These are phyloP conservation scores for Globisporangium irregulare DNA, from an alignment of 352 stramenopile species.

Conservation along the genomic window DNA sequence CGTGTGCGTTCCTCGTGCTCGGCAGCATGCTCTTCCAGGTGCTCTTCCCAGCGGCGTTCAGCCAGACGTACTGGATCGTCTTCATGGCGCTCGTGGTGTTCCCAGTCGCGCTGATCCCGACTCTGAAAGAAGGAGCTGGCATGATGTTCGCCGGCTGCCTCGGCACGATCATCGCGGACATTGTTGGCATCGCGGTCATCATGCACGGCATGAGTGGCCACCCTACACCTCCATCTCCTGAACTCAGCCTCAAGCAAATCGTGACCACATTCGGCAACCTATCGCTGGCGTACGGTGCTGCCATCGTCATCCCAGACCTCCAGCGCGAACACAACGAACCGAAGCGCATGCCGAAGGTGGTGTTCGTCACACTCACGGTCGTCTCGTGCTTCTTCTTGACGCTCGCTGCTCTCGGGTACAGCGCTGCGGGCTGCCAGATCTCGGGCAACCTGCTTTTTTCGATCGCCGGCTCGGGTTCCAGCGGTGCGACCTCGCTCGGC, in stretches of 20 bases:
- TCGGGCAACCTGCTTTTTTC: slow-evolving; percentile 51
- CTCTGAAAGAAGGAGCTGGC: slow-evolving; percentile 38
- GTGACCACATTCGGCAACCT: slow-evolving; percentile 48
- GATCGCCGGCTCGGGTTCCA: slow-evolving; percentile 26
- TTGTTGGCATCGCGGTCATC: slow-evolving; percentile 33
- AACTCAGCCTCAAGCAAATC: slow-evolving; percentile 39
- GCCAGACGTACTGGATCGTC: slow-evolving; percentile 39
- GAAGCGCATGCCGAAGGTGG: slow-evolving; percentile 43
- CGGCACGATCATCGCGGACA: slow-evolving; percentile 42
- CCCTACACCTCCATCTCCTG: slow-evolving; percentile 26
- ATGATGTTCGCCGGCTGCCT: slow-evolving; percentile 37
- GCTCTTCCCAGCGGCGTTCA: slow-evolving; percentile 51
- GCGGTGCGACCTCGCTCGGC: slow-evolving; percentile 26
- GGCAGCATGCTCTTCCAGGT: slow-evolving; percentile 43
- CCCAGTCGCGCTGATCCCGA: slow-evolving; percentile 38
- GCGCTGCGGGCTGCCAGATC: slow-evolving; percentile 37
- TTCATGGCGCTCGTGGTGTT: slow-evolving; percentile 39
- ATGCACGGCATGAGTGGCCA: slow-evolving; percentile 33
- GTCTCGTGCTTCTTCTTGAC: slow-evolving; percentile 42
- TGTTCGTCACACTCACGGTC: slow-evolving; percentile 35
- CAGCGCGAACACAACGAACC: slow-evolving; percentile 46
- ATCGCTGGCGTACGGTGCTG: slow-evolving; percentile 47
- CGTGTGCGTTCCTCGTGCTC: slow-evolving; percentile 50
- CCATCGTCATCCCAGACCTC: slow-evolving; percentile 45
- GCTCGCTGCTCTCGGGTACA: slow-evolving; percentile 32